Evolutionary conservation across 2,329 filamentous ascomycete species (phyloP).

Genomic region (Parastagonospora nodorum): DNA sequence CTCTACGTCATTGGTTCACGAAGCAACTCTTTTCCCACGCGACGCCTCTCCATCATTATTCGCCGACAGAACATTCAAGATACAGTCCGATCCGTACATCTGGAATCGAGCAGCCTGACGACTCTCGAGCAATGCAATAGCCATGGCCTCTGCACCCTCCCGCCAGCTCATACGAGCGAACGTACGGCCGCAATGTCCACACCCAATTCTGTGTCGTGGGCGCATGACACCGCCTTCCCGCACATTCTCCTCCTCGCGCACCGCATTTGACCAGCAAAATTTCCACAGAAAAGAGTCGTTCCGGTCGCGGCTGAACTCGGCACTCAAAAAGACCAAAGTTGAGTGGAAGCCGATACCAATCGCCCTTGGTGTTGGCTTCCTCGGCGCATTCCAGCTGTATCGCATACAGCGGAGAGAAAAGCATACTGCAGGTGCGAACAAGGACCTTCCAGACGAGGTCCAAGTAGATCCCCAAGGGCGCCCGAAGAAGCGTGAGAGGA

Average conservation of each 20-base stretch:
- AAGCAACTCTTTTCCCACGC: conserved; percentile 24
- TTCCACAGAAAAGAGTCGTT: conserved; percentile 59
- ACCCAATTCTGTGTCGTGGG: conserved; percentile 13
- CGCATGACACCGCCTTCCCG: conserved; percentile 30
- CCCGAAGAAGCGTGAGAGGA: conserved; percentile 62
- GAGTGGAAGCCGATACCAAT: conserved; percentile 93
- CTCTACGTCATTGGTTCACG: conserved; percentile 34
- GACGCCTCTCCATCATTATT: conserved; percentile 18
- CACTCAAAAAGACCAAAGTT: conserved; percentile 68
- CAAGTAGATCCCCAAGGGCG: conserved; percentile 45
- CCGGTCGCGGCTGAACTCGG: conserved; percentile 60
- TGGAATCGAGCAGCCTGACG: neutral
- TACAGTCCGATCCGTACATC: no score
- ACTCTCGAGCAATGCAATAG: conserved; percentile 19
- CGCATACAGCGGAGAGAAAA: conserved; percentile 65
- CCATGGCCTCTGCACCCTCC: conserved; percentile 34
- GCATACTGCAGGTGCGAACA: conserved; percentile 46
- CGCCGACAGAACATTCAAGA: neutral
- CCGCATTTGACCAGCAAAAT: conserved; percentile 48
- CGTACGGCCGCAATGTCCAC: conserved; percentile 17
- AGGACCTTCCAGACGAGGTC: conserved; percentile 51
- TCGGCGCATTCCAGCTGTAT: conserved; percentile 84
- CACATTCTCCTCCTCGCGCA: conserved; percentile 47
- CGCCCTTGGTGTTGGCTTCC: conserved; percentile 80
- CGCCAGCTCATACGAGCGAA: conserved; percentile 32